Base-by-base conservation (phyloP, 1,139 yeast genomes). In the Candida freyschussii region DNA sequence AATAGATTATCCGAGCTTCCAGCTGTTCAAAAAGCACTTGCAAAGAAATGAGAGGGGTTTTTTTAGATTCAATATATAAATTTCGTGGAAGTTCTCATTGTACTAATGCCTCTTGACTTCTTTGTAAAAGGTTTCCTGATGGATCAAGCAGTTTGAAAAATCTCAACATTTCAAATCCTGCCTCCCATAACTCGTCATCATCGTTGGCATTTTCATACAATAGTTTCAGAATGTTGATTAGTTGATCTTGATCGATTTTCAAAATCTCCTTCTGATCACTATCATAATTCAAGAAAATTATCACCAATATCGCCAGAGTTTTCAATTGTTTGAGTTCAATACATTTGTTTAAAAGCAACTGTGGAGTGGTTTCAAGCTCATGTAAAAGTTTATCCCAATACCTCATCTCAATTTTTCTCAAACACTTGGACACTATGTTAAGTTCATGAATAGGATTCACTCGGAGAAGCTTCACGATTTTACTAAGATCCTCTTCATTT, bases 321-420 rank as follows among this genome's bases (percentile, higher is more conserved):
- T 59, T 62, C 30, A 67, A 68, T 36, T 69, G 68, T 17, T 60
- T 57, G 10, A 56, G 51, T 13, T 62, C 61, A 30, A 68, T 58
- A 23, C 63, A 48, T 44, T 54, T 40, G 36, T 60, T 51, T 7
- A 69, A 44, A 13, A 65, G 37, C 16, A 57, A 58, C 17, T 33
- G 69, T 57, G 16, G 76, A 69, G 7, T 63, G 37, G 61, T 53
- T 3, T 55, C 45, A 12, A 67, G 43, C 23, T 56, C 57, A 6
- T 57, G 51, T 47, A 80, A 77, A 22, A 79, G 60, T 14, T 56
- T 57, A 12, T 62, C 56, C 89, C 89, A 80, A 43, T 73, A 72
- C 32, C 70, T 68, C 15, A 70, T 65, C 48, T 80, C 91, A 13
- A 78, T 78, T 47, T 81, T 80, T 40, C 86, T 66, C 19, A 83